Base-by-base conservation (phyloP, 352 stramenopile species). In the Blastocystis sp. region DNA sequence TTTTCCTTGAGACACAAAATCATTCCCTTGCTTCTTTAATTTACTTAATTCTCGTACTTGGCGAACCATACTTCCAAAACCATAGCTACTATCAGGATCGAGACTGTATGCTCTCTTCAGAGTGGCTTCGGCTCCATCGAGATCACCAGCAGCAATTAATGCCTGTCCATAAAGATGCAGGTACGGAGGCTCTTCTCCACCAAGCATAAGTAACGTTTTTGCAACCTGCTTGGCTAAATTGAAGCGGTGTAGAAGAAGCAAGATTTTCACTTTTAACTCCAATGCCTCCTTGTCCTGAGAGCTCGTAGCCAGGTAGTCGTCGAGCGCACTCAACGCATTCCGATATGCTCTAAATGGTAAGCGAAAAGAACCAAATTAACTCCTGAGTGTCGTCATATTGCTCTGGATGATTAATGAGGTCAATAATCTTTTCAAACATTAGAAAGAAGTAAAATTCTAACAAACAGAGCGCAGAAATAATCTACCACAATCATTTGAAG, bases 391-490 rank as follows among this genome's bases (percentile, higher is more conserved):
- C 50, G 5, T 53, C 15, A 29, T 69, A 84, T 13, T 39, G 15
- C 39, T 84, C 54, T 3, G 34, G 50, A 66, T 84, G 47, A 2
- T 84, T 37, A 13, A 84, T 47, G 26, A 54, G 39, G 54, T 84
- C 73, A 8, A 39, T 26, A 50, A 84, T 84, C 26, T 59, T 23
- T 29, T 84, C 73, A 66, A 84, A 84, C 73, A 84, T 84, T 23
- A 0, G 59, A 18, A 37, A 45, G 5, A 13, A 45, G 41, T 15
- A 18, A 80, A 39, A 63, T 41, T 45, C 9, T 39, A 9, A n/a
- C 43, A n/a, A 63, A 59, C 13, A 13, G 13, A 59, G 13, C 3
- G 50, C 3, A 59, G 13, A 13, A n/a, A 59, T 13, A 59, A 59
- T n/a, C 50, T 59, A n/a, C 50, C 50, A 59, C 1, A 59, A 59